Conservation (phyloP, 1,284 basidiomycete genomes). For the Coriolopsis trogii region DNA sequence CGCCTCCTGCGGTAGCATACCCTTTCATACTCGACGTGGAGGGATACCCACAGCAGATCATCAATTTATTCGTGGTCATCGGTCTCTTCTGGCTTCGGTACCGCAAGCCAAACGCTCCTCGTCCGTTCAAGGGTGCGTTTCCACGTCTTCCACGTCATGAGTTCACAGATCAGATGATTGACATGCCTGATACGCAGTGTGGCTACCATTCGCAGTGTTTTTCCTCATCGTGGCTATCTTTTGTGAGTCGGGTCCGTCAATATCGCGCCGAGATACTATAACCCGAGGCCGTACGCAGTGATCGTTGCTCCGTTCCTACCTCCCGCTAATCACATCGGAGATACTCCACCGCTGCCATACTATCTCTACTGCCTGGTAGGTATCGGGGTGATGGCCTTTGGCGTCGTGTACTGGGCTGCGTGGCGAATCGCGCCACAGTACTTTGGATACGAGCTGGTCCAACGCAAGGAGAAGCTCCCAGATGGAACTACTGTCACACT, state of each 20-base stretch:
- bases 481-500: constrained; percentile 61
- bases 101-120: constrained; percentile 45
- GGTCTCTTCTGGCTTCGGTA: constrained; percentile 62
- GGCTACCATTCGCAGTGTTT: constrained; percentile 59
- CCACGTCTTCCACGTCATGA: too few species aligned
- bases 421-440: constrained; percentile 56
- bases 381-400: constrained; percentile 49
- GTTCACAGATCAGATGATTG: too few species aligned
- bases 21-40: constrained; percentile 65
- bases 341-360: constrained; percentile 62
- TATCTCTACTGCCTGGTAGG: constrained; percentile 64
- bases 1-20: constrained; percentile 70
- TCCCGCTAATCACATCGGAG: constrained; percentile 55
- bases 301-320: constrained; percentile 58
- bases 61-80: constrained; percentile 57
- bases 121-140: constrained; percentile 58
- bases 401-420: constrained; percentile 55
- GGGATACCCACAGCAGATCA: constrained; percentile 59
- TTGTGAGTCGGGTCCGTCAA: constrained; percentile 40
- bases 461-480: constrained; percentile 47
- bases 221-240: constrained; percentile 56
- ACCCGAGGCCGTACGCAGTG: constrained; percentile 36
- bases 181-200: too few species aligned
- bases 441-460: constrained; percentile 52
- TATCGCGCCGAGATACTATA: too few species aligned